Conservation (phyloP, 1,284 basidiomycete genomes). For the Ceratobasidium sp. region DNA sequence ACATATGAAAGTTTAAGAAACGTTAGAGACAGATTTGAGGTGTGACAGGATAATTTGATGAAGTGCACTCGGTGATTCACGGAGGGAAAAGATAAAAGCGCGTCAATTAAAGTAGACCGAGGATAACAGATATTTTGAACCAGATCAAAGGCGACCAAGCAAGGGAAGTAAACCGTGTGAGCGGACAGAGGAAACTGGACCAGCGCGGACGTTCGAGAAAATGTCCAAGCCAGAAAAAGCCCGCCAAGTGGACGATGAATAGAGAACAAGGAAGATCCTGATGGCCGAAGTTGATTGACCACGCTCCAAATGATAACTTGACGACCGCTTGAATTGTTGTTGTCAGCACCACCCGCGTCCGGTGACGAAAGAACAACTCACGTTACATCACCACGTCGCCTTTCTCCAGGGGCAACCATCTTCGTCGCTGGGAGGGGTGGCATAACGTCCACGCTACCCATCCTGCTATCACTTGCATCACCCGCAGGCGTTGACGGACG, state of each 20-base stretch:
- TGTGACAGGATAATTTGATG: constrained; percentile 1
- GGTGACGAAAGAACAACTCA: neutral
- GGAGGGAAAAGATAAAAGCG: neutral
- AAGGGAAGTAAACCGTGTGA: too few species aligned
- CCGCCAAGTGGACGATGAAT: too few species aligned
- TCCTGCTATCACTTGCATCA: constrained; percentile 33
- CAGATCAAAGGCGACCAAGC: too few species aligned
- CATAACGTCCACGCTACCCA: constrained; percentile 28
- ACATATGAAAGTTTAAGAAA: neutral
- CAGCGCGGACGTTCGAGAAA: too few species aligned
- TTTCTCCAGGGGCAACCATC: constrained; percentile 41
- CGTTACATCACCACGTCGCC: constrained; percentile 29
- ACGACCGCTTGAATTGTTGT: too few species aligned
- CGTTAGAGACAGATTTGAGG: neutral
- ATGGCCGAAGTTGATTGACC: too few species aligned
- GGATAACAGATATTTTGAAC: too few species aligned
- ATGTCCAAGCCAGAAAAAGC: too few species aligned
- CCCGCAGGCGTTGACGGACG: constrained; percentile 36
- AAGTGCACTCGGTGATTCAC: constrained; percentile 26
- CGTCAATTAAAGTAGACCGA: neutral
- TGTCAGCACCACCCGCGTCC: too few species aligned
- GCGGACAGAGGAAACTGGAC: too few species aligned
- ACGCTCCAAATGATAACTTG: too few species aligned
- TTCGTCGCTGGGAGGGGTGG: constrained; percentile 39
- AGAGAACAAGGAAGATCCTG: too few species aligned